Evolutionary conservation across 208 protist genomes (phyloP), one percentile per base, ranked within the genome.

Genomic region (Leishmania gerbilli): DNA sequence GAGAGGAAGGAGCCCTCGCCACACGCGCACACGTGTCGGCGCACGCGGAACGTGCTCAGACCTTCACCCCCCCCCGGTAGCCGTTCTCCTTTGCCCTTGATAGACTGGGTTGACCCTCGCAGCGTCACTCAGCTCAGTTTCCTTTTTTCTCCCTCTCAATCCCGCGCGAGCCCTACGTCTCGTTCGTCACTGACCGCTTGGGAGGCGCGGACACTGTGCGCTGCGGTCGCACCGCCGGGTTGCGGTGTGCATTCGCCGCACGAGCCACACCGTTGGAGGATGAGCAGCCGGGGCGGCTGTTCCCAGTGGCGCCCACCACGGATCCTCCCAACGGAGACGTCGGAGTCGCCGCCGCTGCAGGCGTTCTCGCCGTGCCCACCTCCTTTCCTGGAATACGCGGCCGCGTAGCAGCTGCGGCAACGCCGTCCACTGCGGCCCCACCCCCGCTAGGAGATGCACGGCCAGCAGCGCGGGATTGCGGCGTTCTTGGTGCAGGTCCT

Each of bases 171-270:
- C 1, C 1, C 31, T 76, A 76, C 27, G 34, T 45, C 47, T 31
- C 19, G 31, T 62, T 76, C 27, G 55, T 17, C 3, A 47, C 60
- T 34, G 37, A 60, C 3, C 75, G 60, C 58, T 71, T 84, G 6
- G 60, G 42, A 8, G 71, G 31, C 49, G 47, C n/a, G 8, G 77
- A 69, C 45, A 71, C 3, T 15, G 62, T 69, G 49, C 77, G 60
- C 62, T 67, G 53, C 40, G 58, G 77, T 60, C 81, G 81, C 56
- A 60, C 37, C 47, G 51, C 37, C 13, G 49, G 53, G 24, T 37
- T 34, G 40, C 74, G 49, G 9, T 78, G 40, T 9, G 37, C 34
- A 2, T 58, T 62, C 15, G 34, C 56, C 6, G 27, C 42, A 11
- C 58, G 40, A 69, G n/a, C 68, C 56, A 49, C 42, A 17, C 11